phyloP scores from a whole-genome alignment of 768 basidiomycete species.

The Leccinellum albellum region DNA sequence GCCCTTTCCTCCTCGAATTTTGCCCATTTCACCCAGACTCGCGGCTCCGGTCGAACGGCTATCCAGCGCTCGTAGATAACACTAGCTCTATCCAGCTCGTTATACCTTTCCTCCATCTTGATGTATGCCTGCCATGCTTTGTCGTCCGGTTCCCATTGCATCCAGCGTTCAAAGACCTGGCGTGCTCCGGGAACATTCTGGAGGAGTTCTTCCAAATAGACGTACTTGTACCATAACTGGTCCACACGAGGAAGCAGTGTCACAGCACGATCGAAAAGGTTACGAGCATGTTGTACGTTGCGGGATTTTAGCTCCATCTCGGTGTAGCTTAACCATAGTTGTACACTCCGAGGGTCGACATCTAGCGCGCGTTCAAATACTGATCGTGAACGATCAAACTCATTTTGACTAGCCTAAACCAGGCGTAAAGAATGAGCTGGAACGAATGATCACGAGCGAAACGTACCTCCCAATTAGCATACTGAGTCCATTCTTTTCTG shows the following conservation, averaged over 20 bases:
- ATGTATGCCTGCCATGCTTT: slow-evolving; percentile 99
- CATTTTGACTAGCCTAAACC: slow-evolving; percentile 84
- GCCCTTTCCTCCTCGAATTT: slow-evolving; percentile 82
- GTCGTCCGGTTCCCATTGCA: slow-evolving; percentile 99
- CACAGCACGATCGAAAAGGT: slow-evolving; percentile 95
- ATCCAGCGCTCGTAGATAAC: slow-evolving; percentile 91
- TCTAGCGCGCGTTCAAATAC: slow-evolving; percentile 97
- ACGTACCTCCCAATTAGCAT: slow-evolving; percentile 80
- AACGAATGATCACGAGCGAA: background rate
- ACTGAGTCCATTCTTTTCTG: slow-evolving; percentile 85
- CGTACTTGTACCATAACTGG: slow-evolving; percentile 99
- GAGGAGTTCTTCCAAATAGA: slow-evolving; percentile 95
- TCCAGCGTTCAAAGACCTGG: slow-evolving; percentile 98
- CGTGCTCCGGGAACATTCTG: slow-evolving; percentile 95
- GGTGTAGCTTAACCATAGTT: slow-evolving; percentile 91
- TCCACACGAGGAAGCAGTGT: slow-evolving; percentile 95
- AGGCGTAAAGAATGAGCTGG: background rate
- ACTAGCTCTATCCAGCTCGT: slow-evolving; percentile 88
- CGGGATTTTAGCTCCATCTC: slow-evolving; percentile 98
- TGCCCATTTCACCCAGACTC: slow-evolving; percentile 80
- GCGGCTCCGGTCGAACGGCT: slow-evolving; percentile 69
- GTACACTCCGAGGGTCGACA: slow-evolving; percentile 85
- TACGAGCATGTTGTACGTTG: slow-evolving; percentile 95
- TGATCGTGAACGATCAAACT: slow-evolving; percentile 91
- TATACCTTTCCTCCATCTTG: slow-evolving; percentile 93